Evolutionary conservation across 495 filamentous ascomycete genomes (phyloP).

Genomic region (Penicillium turbatum): DNA sequence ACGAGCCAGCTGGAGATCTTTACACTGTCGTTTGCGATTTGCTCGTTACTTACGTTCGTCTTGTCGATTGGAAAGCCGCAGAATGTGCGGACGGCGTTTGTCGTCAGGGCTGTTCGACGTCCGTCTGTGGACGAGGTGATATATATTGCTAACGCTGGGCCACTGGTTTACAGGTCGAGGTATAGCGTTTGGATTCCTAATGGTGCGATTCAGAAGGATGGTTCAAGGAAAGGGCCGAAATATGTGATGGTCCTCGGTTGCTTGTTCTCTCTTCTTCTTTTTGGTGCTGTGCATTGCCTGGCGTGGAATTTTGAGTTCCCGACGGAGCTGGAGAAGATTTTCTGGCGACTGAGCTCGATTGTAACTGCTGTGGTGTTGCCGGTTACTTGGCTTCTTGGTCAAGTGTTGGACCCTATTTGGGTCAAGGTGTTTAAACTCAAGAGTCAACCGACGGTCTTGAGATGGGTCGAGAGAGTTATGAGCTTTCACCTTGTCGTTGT

Average conservation of each 20-base stretch:
- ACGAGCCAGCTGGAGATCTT: not conserved
- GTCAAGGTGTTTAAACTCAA: not conserved
- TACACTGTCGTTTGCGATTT: not conserved
- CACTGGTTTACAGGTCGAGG: not conserved
- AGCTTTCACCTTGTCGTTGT: not conserved
- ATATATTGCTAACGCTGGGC: not conserved
- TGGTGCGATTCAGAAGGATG: not conserved
- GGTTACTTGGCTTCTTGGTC: not conserved
- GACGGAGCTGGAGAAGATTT: not conserved
- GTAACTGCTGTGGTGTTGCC: not conserved
- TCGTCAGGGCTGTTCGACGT: not conserved
- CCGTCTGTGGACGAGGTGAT: not conserved
- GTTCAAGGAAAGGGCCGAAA: not conserved
- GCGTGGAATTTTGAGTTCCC: conserved; percentile 5
- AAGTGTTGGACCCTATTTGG: not conserved
- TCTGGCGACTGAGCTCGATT: not conserved
- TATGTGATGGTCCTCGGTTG: not conserved
- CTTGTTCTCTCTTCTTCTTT: not conserved
- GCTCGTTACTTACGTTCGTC: not conserved
- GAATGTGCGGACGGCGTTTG: not conserved
- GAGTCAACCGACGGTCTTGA: not conserved
- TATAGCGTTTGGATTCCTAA: not conserved
- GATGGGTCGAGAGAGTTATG: not conserved
- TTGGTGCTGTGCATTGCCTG: not conserved
- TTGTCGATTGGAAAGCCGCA: not conserved